Conservation (phyloP, 345 rosid species). For the Erodium maritimum region DNA sequence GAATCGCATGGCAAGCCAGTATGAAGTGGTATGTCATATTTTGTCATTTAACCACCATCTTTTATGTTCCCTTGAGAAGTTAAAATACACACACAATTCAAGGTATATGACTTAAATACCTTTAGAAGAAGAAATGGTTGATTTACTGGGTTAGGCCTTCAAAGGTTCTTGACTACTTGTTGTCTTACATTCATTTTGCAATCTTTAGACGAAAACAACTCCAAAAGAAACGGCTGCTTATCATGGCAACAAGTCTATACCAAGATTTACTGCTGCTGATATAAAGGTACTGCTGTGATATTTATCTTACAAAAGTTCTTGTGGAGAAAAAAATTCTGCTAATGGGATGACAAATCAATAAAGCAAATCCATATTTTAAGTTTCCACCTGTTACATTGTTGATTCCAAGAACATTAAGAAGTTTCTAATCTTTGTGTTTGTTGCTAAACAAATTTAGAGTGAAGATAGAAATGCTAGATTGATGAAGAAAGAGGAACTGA, state of each 20-base stretch:
- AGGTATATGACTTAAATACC: too few relatives aligned
- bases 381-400: too few relatives aligned
- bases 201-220: constrained; percentile 34
- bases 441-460: constrained; percentile 24
- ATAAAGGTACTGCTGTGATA: constrained; percentile 32
- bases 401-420: too few relatives aligned
- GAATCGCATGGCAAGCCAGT: constrained; percentile 58
- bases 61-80: too few relatives aligned
- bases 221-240: constrained; percentile 28
- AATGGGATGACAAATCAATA: not conserved
- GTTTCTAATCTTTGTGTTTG: not conserved
- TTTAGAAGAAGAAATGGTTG: too few relatives aligned
- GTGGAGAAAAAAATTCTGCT: not conserved
- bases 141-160: too few relatives aligned
- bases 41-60: not conserved
- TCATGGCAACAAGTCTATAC: constrained; percentile 32
- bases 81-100: too few relatives aligned
- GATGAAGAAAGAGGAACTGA: constrained; percentile 35
- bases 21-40: constrained; percentile 39
- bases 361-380: not conserved
- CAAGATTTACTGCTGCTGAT: constrained; percentile 27
- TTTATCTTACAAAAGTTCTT: not conserved
- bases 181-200: constrained; percentile 3
- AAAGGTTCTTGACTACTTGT: too few relatives aligned
- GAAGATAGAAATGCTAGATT: constrained; percentile 43